Conservation (phyloP, 2,329 filamentous ascomycete species). For the Colletotrichum spaethianum region DNA sequence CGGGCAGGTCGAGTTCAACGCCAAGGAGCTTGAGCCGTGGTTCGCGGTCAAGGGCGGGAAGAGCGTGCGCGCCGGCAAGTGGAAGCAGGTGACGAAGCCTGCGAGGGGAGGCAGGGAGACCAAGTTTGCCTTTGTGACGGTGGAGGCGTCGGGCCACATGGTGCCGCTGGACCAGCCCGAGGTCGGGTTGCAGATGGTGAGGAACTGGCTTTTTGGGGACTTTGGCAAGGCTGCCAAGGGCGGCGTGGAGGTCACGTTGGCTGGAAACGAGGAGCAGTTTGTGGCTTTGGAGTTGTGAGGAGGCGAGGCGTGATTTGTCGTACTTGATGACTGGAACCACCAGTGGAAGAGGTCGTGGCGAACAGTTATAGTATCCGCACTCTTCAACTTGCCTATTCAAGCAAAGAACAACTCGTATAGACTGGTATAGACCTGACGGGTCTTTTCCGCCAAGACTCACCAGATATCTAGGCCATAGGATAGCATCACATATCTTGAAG, state of each 20-base stretch:
- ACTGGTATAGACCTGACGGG: not conserved
- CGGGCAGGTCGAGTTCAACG: slow-evolving; percentile 58
- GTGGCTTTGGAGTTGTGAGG: slow-evolving; percentile 23
- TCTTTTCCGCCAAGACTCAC: too few relatives aligned
- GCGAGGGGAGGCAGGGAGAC: slow-evolving; percentile 3
- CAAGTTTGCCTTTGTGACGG: slow-evolving; percentile 44
- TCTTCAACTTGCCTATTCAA: not conserved
- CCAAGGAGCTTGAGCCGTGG: slow-evolving; percentile 46
- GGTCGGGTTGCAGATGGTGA: slow-evolving; percentile 39
- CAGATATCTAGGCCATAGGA: too few relatives aligned
- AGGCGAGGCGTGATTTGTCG: not conserved
- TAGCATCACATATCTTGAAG: too few relatives aligned
- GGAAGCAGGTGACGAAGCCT: slow-evolving; percentile 33
- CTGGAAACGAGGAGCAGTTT: not conserved
- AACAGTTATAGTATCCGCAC: not conserved
- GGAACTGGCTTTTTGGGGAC: slow-evolving; percentile 40
- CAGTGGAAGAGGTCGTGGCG: not conserved
- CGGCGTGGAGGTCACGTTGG: not conserved
- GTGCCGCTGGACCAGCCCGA: slow-evolving; percentile 47
- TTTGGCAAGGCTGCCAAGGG: slow-evolving; percentile 23
- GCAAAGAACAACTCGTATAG: not conserved
- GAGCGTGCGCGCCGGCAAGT: slow-evolving; percentile 15
- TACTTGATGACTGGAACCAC: not conserved
- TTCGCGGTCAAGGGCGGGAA: slow-evolving; percentile 28
- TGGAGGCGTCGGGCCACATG: slow-evolving; percentile 59